These are phyloP conservation scores for Blastobotrys niveus DNA, from an alignment of 1,139 yeast species.

Conservation along the genomic window DNA sequence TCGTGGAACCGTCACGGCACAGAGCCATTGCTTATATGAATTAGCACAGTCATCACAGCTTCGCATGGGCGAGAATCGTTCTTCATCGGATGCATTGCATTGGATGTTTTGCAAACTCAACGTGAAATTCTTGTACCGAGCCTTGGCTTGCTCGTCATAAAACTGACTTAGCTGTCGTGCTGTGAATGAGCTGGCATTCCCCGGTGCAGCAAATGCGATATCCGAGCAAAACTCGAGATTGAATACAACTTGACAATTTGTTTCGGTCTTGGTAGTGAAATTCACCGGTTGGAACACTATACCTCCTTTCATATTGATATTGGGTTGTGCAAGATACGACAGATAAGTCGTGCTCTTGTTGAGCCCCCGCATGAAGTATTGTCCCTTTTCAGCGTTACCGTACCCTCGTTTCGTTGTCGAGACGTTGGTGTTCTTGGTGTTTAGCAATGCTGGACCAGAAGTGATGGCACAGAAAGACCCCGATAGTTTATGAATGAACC, in stretches of 20 bases:
- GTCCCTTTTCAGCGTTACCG: constrained; percentile 43
- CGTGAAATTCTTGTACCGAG: constrained; percentile 58
- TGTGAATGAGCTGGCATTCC: constrained; percentile 36
- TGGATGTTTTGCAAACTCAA: constrained; percentile 70
- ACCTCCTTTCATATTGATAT: constrained; percentile 46
- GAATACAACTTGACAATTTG: constrained; percentile 65
- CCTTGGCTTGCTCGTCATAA: constrained; percentile 61
- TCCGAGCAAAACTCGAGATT: constrained; percentile 69
- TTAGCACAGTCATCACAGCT: constrained; percentile 67
- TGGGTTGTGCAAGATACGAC: constrained; percentile 58
- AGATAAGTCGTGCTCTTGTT: constrained; percentile 57
- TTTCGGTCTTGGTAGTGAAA: constrained; percentile 52
- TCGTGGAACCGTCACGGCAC: constrained; percentile 85
- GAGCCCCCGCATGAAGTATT: constrained; percentile 57
- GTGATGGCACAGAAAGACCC: constrained; percentile 72
- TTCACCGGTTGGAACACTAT: constrained; percentile 53
- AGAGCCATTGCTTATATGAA: constrained; percentile 82
- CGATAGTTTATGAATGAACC: constrained; percentile 33
- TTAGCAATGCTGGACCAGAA: constrained; percentile 35
- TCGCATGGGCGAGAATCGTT: constrained; percentile 65
- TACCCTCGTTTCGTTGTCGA: constrained; percentile 47
- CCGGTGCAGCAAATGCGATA: constrained; percentile 87
- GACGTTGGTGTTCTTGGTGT: constrained; percentile 37
- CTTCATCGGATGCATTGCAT: constrained; percentile 68
- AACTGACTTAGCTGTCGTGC: constrained; percentile 36